Evolutionary conservation across 2,329 filamentous ascomycete genomes (phyloP).

Genomic region (Venturia asperata): DNA sequence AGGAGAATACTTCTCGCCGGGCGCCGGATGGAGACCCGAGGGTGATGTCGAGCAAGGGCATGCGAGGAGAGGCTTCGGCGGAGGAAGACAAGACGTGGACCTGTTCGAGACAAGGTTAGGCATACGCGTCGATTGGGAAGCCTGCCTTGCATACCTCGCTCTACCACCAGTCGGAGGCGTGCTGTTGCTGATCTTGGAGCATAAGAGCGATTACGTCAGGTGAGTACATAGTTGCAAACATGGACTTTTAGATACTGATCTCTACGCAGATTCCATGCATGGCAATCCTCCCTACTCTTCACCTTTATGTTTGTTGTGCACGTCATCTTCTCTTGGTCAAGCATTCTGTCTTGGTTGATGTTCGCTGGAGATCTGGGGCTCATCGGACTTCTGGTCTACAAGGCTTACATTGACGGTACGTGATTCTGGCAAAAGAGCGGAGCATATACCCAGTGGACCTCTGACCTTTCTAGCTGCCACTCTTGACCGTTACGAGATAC

Average conservation of each 20-base stretch:
- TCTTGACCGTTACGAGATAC: conserved; percentile 68
- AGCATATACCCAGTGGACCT: not conserved
- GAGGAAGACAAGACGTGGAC: conserved; percentile 59
- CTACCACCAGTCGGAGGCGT: conserved; percentile 82
- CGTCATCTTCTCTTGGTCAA: conserved; percentile 78
- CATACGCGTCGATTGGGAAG: conserved; percentile 80
- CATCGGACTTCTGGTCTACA: conserved; percentile 68
- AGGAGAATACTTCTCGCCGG: conserved; percentile 9
- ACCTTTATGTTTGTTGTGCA: conserved; percentile 67
- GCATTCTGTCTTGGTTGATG: conserved; percentile 74
- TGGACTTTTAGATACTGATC: not conserved
- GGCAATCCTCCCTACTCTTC: conserved; percentile 85
- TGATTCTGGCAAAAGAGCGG: conserved; percentile 22
- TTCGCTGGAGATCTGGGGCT: conserved; percentile 67
- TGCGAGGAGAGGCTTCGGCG: conserved; percentile 26
- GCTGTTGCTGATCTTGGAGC: conserved; percentile 74
- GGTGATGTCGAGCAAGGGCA: conserved; percentile 24
- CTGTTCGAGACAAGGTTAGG: conserved; percentile 85
- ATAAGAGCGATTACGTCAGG: conserved; percentile 96
- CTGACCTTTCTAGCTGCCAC: conserved; percentile 48
- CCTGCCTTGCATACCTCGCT: conserved; percentile 77
- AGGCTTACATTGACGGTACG: conserved; percentile 78
- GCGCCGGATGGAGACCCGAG: conserved; percentile 29
- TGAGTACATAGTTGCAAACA: conserved; percentile 36
- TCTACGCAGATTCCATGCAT: conserved; percentile 74